These are phyloP conservation scores for Mucor circinelloides DNA, from an alignment of 371 early-diverging fungal genomes.

Conservation along the genomic window DNA sequence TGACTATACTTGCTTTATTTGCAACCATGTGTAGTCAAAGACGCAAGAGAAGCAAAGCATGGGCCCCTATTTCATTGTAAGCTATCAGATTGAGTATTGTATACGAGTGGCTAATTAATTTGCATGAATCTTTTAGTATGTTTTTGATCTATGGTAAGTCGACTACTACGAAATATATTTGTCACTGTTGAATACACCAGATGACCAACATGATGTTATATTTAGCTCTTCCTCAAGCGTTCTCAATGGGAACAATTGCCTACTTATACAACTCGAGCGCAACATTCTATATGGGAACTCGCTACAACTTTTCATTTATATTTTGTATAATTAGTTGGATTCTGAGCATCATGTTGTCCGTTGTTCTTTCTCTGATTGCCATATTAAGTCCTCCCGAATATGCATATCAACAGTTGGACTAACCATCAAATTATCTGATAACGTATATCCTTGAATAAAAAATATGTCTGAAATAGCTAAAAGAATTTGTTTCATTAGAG, in stretches of 20 bases:
- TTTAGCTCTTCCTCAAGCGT: conserved; percentile 32
- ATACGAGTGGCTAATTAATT: background rate
- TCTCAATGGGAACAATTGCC: conserved; percentile 49
- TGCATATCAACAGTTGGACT: conserved; percentile 33
- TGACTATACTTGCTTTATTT: conserved; percentile 37
- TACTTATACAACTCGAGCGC: conserved; percentile 49
- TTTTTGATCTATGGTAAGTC: conserved; percentile 28
- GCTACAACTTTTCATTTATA: conserved; percentile 51
- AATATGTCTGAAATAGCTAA: background rate
- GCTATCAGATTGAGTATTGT: background rate
- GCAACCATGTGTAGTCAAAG: conserved; percentile 47
- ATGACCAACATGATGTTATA: background rate
- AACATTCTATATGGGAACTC: conserved; percentile 49
- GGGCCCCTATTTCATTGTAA: conserved; percentile 47
- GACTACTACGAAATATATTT: background rate
- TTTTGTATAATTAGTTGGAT: conserved; percentile 51
- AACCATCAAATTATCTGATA: background rate
- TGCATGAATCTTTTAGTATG: conserved; percentile 17
- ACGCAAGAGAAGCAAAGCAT: conserved; percentile 44
- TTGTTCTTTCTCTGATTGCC: conserved; percentile 37
- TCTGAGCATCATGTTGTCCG: conserved; percentile 35
- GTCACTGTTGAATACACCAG: background rate
- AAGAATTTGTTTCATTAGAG: too few relatives aligned
- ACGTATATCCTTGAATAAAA: background rate
- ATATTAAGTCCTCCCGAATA: conserved; percentile 50